Conservation (phyloP, 768 basidiomycete species). For the Nidularia pulvinata region DNA sequence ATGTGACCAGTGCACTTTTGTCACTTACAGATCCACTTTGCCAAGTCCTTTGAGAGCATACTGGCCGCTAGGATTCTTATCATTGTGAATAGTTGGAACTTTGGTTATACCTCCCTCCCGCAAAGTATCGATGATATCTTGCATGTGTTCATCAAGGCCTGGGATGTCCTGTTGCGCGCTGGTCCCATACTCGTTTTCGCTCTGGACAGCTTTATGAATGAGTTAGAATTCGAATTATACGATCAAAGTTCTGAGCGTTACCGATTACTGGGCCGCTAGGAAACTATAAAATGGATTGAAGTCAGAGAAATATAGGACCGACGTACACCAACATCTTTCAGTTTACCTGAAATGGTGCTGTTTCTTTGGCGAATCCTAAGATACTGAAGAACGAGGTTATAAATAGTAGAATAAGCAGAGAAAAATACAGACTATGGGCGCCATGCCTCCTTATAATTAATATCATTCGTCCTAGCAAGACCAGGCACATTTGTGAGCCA, state of each 20-base stretch:
- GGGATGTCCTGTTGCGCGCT: constrained; percentile 22
- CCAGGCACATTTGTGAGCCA: constrained; percentile 48
- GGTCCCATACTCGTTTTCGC: constrained; percentile 44
- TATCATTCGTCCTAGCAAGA: constrained; percentile 60
- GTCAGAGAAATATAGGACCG: too few relatives aligned
- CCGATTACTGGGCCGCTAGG: constrained; percentile 42
- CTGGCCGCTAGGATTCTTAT: constrained; percentile 25
- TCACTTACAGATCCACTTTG: constrained; percentile 29
- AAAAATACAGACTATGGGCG: constrained; percentile 25
- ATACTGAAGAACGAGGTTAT: constrained; percentile 8
- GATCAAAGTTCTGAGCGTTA: background rate
- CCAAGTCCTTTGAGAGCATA: constrained; percentile 23
- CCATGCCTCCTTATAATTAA: constrained; percentile 57
- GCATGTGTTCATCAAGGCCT: constrained; percentile 38
- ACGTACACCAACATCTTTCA: too few relatives aligned
- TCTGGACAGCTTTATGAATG: constrained; percentile 25
- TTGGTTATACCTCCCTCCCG: constrained; percentile 33
- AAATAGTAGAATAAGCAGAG: background rate
- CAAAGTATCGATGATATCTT: constrained; percentile 33
- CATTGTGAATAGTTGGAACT: constrained; percentile 33
- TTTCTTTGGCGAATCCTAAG: constrained; percentile 22
- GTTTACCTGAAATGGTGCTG: constrained; percentile 27
- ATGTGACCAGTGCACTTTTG: too few relatives aligned
- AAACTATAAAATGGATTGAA: constrained; percentile 9
- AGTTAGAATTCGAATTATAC: background rate